A percentile compares a stretch with the other conserved stretches of the same genome.
phyloP scores from a whole-genome alignment of 768 basidiomycete genomes.

The Gloeophyllum trabeum region DNA sequence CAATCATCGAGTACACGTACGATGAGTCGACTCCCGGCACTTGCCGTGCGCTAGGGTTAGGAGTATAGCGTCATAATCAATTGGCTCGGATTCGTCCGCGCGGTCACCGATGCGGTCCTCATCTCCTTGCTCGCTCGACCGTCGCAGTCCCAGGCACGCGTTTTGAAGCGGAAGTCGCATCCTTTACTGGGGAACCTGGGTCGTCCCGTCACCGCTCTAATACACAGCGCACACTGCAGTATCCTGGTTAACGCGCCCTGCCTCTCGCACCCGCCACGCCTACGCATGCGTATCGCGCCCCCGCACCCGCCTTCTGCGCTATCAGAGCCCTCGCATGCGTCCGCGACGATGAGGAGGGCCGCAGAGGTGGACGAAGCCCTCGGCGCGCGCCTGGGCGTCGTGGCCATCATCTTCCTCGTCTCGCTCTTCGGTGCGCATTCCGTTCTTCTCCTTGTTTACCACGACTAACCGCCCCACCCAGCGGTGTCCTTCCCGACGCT shows the following conservation, averaged over 20 bases:
- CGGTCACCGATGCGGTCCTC: not conserved
- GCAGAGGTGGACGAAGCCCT: not conserved
- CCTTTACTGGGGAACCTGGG: not conserved
- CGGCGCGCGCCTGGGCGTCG: conserved; percentile 15
- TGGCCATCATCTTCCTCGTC: conserved; percentile 41
- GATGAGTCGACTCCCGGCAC: too few species aligned
- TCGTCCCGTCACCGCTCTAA: not conserved
- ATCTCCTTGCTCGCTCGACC: not conserved
- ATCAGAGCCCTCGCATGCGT: not conserved
- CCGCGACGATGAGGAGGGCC: not conserved
- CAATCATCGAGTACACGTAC: too few species aligned
- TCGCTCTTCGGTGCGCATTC: conserved; percentile 50
- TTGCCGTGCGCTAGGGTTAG: too few species aligned
- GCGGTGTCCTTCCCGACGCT: conserved; percentile 69
- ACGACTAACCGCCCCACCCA: conserved; percentile 7
- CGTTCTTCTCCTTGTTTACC: not conserved
- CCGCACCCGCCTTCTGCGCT: not conserved
- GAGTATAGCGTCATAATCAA: too few species aligned
- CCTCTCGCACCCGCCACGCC: too few species aligned
- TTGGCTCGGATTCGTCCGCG: too few species aligned
- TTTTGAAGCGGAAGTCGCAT: not conserved
- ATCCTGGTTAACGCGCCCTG: too few species aligned
- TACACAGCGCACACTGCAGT: not conserved
- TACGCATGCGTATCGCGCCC: too few species aligned
- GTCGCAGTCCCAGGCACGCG: not conserved